A percentile compares a stretch with the other conserved stretches of the same genome.
Evolutionary conservation across 2,329 filamentous ascomycete species (phyloP).

Genomic region (Leptosphaerulina australis): DNA sequence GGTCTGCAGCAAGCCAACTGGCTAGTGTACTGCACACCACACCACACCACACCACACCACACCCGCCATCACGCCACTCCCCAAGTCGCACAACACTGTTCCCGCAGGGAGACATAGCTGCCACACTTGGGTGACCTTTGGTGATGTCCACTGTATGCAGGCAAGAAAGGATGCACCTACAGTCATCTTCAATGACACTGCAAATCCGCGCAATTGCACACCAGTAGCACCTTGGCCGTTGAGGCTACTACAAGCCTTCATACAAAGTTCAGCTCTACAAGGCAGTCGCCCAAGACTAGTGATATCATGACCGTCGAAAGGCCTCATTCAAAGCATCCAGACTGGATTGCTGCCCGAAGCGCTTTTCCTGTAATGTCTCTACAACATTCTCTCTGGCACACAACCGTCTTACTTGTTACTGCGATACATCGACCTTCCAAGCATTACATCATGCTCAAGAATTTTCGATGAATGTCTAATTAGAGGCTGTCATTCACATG

Average conservation of each 20-base stretch:
- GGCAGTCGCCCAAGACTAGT: not conserved
- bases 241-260: not conserved
- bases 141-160: slow-evolving; percentile 4
- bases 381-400: not conserved
- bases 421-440: not conserved
- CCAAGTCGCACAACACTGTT: slow-evolving; percentile 12
- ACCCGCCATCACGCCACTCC: slow-evolving; percentile 13
- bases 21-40: slow-evolving; percentile 20
- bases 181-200: not conserved
- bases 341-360: slow-evolving; percentile 9
- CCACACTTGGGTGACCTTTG: not conserved
- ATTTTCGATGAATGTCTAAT: not conserved
- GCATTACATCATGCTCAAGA: not conserved
- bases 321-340: slow-evolving; percentile 4
- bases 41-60: slow-evolving; percentile 16
- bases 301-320: not conserved
- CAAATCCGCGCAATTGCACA: not conserved
- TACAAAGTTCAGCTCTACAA: slow-evolving; percentile 3
- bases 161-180: not conserved
- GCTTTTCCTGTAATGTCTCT: slow-evolving; percentile 1
- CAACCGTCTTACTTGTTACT: slow-evolving; percentile 1
- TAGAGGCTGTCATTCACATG: not conserved
- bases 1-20: slow-evolving; percentile 16
- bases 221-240: slow-evolving; percentile 1
- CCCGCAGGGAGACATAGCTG: slow-evolving; percentile 13